phyloP scores from a whole-genome alignment of 306 rosid genomes.

The Quercus ilex region DNA sequence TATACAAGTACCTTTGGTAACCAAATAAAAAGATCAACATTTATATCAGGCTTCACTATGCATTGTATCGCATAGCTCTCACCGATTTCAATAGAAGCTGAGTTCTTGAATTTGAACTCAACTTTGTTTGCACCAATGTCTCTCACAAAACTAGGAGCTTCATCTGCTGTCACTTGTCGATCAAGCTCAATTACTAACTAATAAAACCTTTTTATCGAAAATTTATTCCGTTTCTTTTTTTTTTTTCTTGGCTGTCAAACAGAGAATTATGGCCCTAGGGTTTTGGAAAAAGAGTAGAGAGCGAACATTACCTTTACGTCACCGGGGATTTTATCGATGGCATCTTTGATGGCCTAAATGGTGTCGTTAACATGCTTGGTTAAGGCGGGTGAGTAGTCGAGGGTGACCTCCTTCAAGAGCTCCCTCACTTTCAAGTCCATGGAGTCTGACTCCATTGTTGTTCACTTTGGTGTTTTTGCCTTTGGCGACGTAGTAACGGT shows the following conservation, averaged over 20 bases:
- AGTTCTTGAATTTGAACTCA: slow-evolving; percentile 73
- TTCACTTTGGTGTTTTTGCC: too few relatives aligned
- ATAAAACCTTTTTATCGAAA: neutral
- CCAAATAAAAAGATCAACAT: slow-evolving; percentile 62
- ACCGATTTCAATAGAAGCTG: slow-evolving; percentile 42
- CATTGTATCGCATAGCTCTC: slow-evolving; percentile 68
- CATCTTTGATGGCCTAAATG: slow-evolving; percentile 45
- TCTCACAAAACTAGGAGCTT: slow-evolving; percentile 62
- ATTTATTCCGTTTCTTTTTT: too few relatives aligned
- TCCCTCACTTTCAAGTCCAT: slow-evolving; percentile 58
- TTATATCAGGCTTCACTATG: slow-evolving; percentile 60
- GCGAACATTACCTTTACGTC: slow-evolving; percentile 37
- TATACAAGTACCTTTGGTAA: slow-evolving; percentile 67
- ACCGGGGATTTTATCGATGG: slow-evolving; percentile 58
- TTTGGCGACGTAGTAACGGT: too few relatives aligned
- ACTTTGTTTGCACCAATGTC: slow-evolving; percentile 90
- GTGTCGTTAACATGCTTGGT: slow-evolving; percentile 50
- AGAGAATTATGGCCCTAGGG: neutral
- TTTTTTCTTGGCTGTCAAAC: neutral
- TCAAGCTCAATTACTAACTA: neutral
- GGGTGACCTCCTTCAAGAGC: slow-evolving; percentile 62
- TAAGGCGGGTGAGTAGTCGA: slow-evolving; percentile 35
- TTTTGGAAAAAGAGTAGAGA: neutral
- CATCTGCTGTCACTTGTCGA: slow-evolving; percentile 55
- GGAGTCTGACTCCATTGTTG: slow-evolving; percentile 8